Conservation (phyloP, 495 filamentous ascomycete species). For the Tuber melanosporum region DNA sequence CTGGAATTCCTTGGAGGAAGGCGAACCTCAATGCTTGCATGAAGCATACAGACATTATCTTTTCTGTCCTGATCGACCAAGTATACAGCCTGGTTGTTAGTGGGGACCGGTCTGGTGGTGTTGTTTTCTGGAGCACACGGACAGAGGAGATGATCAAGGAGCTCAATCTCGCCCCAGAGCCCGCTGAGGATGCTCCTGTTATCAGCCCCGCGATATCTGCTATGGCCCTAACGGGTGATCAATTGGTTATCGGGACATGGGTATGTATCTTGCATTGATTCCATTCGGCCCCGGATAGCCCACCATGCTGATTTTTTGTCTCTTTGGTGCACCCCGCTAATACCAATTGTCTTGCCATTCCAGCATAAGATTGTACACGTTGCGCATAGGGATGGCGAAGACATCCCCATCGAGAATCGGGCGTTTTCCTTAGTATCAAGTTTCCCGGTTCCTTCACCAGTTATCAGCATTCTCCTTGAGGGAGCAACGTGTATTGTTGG, state of each 20-base stretch:
- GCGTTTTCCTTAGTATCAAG: slow-evolving; percentile 33
- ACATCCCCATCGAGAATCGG: slow-evolving; percentile 13
- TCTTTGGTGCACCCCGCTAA: slow-evolving; percentile 9
- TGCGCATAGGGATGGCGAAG: slow-evolving; percentile 22
- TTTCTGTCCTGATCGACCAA: slow-evolving; percentile 30
- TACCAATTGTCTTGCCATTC: slow-evolving; percentile 2
- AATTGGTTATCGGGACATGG: slow-evolving; percentile 35
- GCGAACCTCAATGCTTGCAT: slow-evolving; percentile 20
- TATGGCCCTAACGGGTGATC: slow-evolving; percentile 24
- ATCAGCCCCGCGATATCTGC: slow-evolving; percentile 22
- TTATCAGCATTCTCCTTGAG: slow-evolving; percentile 31
- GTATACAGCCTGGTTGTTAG: slow-evolving; percentile 27
- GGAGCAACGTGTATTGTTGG: slow-evolving; percentile 34
- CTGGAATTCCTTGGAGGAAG: slow-evolving; percentile 19
- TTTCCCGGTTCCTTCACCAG: slow-evolving; percentile 32
- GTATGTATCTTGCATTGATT: slow-evolving; percentile 9
- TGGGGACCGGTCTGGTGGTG: slow-evolving; percentile 29
- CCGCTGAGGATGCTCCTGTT: slow-evolving; percentile 7
- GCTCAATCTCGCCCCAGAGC: slow-evolving; percentile 19
- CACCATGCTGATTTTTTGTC: neutral
- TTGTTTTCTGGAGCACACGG: slow-evolving; percentile 30
- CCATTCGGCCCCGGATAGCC: neutral
- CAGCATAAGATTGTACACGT: slow-evolving; percentile 34
- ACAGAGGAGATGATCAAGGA: slow-evolving; percentile 21
- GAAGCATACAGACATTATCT: slow-evolving; percentile 30